Evolutionary conservation across 768 basidiomycete genomes (phyloP), one percentile per base, ranked within the genome.

Genomic region (Leccinum boreale): DNA sequence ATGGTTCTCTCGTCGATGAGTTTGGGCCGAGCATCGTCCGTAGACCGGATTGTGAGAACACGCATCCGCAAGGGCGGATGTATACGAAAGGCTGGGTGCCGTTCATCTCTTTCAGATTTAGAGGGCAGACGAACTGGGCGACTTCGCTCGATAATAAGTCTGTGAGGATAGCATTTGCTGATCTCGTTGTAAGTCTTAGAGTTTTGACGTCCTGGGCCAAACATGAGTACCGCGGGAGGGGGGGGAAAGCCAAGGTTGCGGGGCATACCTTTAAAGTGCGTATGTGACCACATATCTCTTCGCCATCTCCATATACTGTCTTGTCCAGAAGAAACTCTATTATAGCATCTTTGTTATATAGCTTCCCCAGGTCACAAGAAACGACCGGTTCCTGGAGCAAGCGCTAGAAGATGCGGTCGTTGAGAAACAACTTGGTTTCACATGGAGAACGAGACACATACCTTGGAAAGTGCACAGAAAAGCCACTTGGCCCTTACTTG

Each of bases 381-480:
- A 98, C 97, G 5, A 98, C 78, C 0, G 97, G 97, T 58, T 92
- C 86, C 66, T 87, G 85, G 2, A 98, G 79, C n/a, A 86, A 87
- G 54, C 83, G 82, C 93, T 95, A 67, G 36, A 52, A 19, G 4
- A 31, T 46, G 14, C 42, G n/a, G 29, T 2, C 14, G 46, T 67
- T 7, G 60, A 36, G 24, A 56, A 17, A 55, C 15, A 21, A 7
- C 1, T 5, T 24, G 36, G 17, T 39, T 44, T 57, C 44, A 31
- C 21, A 3, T 28, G 19, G 29, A 9, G 50, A 36, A 26, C 2
- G n/a, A 53, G 17, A 21, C 69, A 49, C 58, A 9, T 67, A 92
- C 94, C 84, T 98, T 98, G 44, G 95, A 97, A 4, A 99, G 78
- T 9, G 95, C 94, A 69, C 97, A 99, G 70, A 91, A 94, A 59